Evolutionary conservation across 805 yeast genomes (phyloP).

Genomic region (Candida ficus): DNA sequence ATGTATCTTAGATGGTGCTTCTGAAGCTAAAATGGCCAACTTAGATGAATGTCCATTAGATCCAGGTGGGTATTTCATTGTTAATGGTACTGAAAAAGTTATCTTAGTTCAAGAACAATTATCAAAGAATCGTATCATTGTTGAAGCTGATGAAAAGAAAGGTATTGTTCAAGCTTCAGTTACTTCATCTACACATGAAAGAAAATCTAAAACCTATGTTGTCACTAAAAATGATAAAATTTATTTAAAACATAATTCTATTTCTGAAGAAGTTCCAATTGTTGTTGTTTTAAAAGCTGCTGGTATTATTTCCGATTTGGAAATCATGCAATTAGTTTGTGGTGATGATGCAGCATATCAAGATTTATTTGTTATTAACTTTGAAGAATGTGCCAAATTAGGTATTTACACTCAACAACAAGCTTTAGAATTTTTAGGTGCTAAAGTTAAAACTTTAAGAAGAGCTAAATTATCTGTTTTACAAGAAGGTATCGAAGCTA

Average conservation of each 20-base stretch:
- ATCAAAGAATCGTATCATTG: constrained; percentile 94
- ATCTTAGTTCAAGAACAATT: constrained; percentile 95
- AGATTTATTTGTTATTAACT: constrained; percentile 86
- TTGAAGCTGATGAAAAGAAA: constrained; percentile 95
- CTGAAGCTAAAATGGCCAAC: constrained; percentile 80
- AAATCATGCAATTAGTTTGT: constrained; percentile 89
- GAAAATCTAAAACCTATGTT: constrained; percentile 95
- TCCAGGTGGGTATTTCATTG: constrained; percentile 98
- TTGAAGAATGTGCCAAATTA: constrained; percentile 86
- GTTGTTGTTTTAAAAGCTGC: constrained; percentile 92
- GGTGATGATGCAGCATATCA: constrained; percentile 86
- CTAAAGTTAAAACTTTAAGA: constrained; percentile 88
- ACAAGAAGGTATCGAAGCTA: constrained; percentile 96
- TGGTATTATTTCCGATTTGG: constrained; percentile 87
- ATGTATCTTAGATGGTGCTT: constrained; percentile 77
- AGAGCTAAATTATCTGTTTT: constrained; percentile 75
- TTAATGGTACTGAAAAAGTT: constrained; percentile 96
- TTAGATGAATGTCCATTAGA: constrained; percentile 94
- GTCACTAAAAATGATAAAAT: constrained; percentile 86
- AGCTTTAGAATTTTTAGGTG: constrained; percentile 87
- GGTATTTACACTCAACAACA: constrained; percentile 90
- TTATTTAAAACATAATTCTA: constrained; percentile 90
- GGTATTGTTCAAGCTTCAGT: constrained; percentile 95
- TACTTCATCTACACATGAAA: constrained; percentile 95
- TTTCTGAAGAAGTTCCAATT: constrained; percentile 92